Evolutionary conservation across 495 filamentous ascomycete species (phyloP), one percentile per base, ranked within the genome.

Genomic region (Daldinia caldariorum): DNA sequence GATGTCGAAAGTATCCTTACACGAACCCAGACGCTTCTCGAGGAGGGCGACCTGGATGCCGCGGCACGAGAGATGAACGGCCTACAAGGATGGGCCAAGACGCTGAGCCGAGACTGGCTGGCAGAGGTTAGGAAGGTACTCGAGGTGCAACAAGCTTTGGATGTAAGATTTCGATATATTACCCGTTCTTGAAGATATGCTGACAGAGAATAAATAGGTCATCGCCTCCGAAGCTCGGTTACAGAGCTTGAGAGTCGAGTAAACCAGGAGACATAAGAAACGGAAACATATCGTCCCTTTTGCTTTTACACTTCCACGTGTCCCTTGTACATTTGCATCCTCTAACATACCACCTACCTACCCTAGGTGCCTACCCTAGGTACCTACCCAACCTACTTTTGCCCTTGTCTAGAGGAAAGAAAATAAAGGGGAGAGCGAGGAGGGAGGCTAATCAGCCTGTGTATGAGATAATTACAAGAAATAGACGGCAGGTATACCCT

Each of bases 41-140:
- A 98, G 81, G 91, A 97, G 80, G 96, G 95, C 32, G 87, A 96
- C 72, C 80, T 99, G 35, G 96, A 99, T 75, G 89, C 84, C 54
- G 95, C 95, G 41, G 93, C 94, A 7, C 85, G 96, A 68, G 95
- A 99, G 84, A 94, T 98, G 92, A 98, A 97, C 77, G 86, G 86
- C 18, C 83, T 99, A 56, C 84, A 87, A 61, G 95, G 95, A 22
- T 98, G 96, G 95, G 93, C 94, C 22, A 97, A 94, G 83, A 94
- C 91, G 54, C 80, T 99, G 76, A 94, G 91, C 76, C 87, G 89
- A 74, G 95, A 99, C 77, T 99, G 95, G 95, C 74, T 99, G 71
- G 87, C 83, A 43, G 95, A 99, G 85, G 89, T 91, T 26, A 86
- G 95, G 72, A 88, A 90, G 80, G 90, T 96, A 69, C 82, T 98